Evolutionary conservation across 257 asterid species (phyloP).

Genomic region (Cinchona pubescens): DNA sequence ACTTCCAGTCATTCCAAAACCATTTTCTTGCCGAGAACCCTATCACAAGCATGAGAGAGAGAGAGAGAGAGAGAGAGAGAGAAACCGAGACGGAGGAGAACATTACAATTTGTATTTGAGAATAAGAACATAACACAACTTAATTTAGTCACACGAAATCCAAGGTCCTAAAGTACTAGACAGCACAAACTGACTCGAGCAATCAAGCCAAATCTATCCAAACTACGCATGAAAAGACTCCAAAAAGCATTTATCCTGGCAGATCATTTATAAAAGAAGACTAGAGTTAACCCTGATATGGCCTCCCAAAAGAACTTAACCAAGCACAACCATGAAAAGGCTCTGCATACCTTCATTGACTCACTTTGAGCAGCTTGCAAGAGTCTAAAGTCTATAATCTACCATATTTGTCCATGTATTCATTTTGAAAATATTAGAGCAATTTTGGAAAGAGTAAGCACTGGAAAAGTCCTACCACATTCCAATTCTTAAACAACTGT

Average conservation of each 20-base stretch:
- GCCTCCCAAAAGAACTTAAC: background rate
- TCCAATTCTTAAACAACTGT: background rate
- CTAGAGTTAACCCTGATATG: background rate
- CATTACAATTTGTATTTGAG: background rate
- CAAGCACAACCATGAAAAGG: background rate
- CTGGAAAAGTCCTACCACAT: background rate
- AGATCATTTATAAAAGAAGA: background rate
- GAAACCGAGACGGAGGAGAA: too few species aligned
- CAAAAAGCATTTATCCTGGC: background rate
- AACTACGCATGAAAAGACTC: background rate
- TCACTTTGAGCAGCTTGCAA: background rate
- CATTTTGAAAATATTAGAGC: background rate
- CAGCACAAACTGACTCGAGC: background rate
- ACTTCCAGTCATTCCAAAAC: constrained; percentile 78
- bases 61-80: constrained; percentile 4
- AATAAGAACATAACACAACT: constrained; percentile 2
- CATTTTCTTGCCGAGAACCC: constrained; percentile 56
- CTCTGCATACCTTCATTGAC: background rate
- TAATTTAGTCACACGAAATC: background rate
- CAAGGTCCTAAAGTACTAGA: constrained; percentile 1
- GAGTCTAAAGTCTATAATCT: background rate
- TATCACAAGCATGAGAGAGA: constrained; percentile 28
- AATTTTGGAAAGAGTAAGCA: background rate
- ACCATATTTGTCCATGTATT: background rate
- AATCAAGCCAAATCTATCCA: background rate